Evolutionary conservation across 2,329 filamentous ascomycete genomes (phyloP), one percentile per base, ranked within the genome.

Genomic region (Tolypocladium pustulatum): DNA sequence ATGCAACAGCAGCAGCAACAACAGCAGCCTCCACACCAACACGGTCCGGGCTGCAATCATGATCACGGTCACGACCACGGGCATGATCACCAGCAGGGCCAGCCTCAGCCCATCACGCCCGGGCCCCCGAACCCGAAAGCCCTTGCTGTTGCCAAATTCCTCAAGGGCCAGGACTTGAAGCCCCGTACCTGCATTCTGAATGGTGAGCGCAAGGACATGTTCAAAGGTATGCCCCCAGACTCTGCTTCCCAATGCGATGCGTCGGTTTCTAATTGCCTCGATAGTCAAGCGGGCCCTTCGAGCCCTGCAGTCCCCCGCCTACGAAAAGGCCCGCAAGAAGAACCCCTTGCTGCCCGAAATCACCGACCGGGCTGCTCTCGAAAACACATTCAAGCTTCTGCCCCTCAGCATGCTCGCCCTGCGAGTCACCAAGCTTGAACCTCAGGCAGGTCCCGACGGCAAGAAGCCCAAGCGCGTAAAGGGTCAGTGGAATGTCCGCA

Each of bases 181-280:
- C 81, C 84, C 22, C 82, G 94, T 63, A 97, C 92, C 22, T 93
- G 90, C 72, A 95, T 99, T 63, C 83, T 97, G 64, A 92, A 97
- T 65, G 94, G 94, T 67, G 92, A 97, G 80, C 85, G 94, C 68
- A 97, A 96, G 76, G 93, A 99, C 65, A 95, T 99, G 90, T 97
- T 99, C 75, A 89, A 88, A 81, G 91, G 91, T 93, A 78, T 55
- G 70, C 61, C 27, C 36, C 15, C 32, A 1, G 6, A 1, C 5
- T n/a, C 43, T 20, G 22, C 22, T 22, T n/a, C 8, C 36, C n/a
- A 20, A 49, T 54, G 15, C 34, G 9, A n/a, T 5, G 22, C 37
- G 12, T 32, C 30, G 17, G n/a, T 5, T 20, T 27, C 57, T 59
- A 36, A 34, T 54, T 37, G 4, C 3, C n/a, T 9, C n/a, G 20